These are phyloP conservation scores for Rhizophagus sp. DNA, from an alignment of 192 early-diverging fungal species.

Conservation along the genomic window DNA sequence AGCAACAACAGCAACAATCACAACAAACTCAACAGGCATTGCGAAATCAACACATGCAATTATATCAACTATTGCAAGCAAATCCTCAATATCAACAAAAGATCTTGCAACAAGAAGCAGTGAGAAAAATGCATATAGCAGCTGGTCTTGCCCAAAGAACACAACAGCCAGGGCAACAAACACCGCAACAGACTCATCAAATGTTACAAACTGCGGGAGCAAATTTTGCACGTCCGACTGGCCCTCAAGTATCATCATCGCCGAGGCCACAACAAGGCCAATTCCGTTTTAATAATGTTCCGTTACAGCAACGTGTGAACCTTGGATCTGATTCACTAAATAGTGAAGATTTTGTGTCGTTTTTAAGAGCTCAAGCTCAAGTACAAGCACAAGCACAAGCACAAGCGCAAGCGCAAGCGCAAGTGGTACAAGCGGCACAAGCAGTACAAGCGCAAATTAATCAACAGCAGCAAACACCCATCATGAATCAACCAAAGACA, in stretches of 20 bases:
- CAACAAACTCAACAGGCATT: neutral
- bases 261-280: neutral
- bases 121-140: neutral
- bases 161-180: neutral
- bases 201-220: neutral
- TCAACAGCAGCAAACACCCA: neutral
- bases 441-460: neutral
- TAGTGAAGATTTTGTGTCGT: neutral
- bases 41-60: neutral
- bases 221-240: neutral
- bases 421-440: neutral
- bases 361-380: neutral
- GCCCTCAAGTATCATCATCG: neutral
- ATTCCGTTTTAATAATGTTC: neutral
- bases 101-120: neutral
- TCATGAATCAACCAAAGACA: neutral
- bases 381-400: neutral
- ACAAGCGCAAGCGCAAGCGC: neutral
- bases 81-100: neutral
- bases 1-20: neutral
- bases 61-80: neutral
- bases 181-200: neutral
- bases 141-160: no score
- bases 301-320: neutral
- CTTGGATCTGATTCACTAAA: no score